phyloP scores from a whole-genome alignment of 1,284 basidiomycete genomes.

The Cutaneotrichosporon daszewskae region DNA sequence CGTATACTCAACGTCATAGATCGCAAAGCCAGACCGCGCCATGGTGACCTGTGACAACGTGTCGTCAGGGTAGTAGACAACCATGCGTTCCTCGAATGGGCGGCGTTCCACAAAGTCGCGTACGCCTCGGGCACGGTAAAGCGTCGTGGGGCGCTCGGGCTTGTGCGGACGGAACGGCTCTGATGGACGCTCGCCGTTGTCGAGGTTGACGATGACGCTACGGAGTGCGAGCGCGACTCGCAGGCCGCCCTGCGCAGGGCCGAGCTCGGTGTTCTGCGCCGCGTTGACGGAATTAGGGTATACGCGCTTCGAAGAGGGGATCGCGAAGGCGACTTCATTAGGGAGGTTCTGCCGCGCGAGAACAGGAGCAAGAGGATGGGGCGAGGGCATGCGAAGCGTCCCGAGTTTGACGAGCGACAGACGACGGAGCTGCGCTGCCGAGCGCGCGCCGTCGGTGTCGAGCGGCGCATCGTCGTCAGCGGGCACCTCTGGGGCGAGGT shows the following conservation, averaged over 20 bases:
- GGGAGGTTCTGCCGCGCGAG: conserved; percentile 36
- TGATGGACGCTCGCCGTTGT: conserved; percentile 26
- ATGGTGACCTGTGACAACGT: conserved; percentile 31
- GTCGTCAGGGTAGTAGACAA: conserved; percentile 30
- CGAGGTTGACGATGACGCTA: conserved; percentile 25
- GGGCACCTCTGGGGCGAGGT: conserved; percentile 4
- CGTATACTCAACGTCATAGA: conserved; percentile 40
- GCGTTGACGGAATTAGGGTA: conserved; percentile 38
- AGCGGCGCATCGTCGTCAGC: neutral
- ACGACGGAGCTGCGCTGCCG: conserved; percentile 29
- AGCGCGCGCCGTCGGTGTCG: conserved; percentile 9
- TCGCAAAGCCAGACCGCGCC: conserved; percentile 38
- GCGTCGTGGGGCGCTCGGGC: conserved; percentile 12
- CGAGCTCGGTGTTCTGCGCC: conserved; percentile 14
- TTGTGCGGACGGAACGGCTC: conserved; percentile 5
- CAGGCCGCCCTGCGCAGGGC: conserved; percentile 31
- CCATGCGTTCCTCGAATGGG: conserved; percentile 41
- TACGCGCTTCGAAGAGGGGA: conserved; percentile 33
- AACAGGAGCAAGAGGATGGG: conserved; percentile 36
- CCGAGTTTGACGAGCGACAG: conserved; percentile 32
- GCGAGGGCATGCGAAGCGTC: conserved; percentile 35
- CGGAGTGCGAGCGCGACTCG: conserved; percentile 27
- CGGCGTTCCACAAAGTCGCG: conserved; percentile 35
- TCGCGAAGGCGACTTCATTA: conserved; percentile 37
- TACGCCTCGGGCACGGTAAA: conserved; percentile 27